Evolutionary conservation across 805 yeast species (phyloP), one percentile per base, ranked within the genome.

Genomic region (Suhomyces sp.): DNA sequence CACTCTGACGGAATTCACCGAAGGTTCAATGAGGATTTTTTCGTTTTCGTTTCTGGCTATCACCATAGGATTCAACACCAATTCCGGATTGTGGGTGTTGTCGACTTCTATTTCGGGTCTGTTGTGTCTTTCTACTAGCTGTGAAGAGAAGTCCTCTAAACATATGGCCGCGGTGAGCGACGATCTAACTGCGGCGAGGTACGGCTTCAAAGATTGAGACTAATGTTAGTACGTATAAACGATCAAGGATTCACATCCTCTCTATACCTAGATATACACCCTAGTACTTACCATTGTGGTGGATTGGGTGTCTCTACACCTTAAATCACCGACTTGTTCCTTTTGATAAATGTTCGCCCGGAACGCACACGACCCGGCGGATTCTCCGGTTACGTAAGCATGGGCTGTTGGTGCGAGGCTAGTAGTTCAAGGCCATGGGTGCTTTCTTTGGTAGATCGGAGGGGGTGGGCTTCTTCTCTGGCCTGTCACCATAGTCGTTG

Each of bases 191-290:
- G 97, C 97, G 6, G 89, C 85, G 49, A 94, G 80, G 64, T 94
- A 94, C 53, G 99, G 99, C 63, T 93, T 89, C 54, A 94, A 81
- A 2, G 99, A 93, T 83, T 94, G 99, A 12, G 98, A 93, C 99
- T 88, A 51, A 22, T 45, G 59, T 58, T 54, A 59, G 64, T 58
- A 24, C 25, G 6, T 19, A 19, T 43, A 12, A 27, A 27, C 12
- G 5, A 27, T 27, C 31, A 27, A 6, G n/a, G n/a, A 12, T 22
- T 7, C 24, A 22, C 24, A 27, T 4, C 31, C 12, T 3, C 12
- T 27, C 31, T 27, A 27, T 27, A 27, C 6, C 31, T 27, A 12
- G 31, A 27, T 27, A 27, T 27, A 27, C 31, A 27, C 22, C 17
- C 13, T 37, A 17, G 9, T 37, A 37, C 41, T 37, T 37, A 37